These are phyloP conservation scores for Colletotrichum melonis DNA, from an alignment of 2,329 filamentous ascomycete genomes.

Conservation along the genomic window DNA sequence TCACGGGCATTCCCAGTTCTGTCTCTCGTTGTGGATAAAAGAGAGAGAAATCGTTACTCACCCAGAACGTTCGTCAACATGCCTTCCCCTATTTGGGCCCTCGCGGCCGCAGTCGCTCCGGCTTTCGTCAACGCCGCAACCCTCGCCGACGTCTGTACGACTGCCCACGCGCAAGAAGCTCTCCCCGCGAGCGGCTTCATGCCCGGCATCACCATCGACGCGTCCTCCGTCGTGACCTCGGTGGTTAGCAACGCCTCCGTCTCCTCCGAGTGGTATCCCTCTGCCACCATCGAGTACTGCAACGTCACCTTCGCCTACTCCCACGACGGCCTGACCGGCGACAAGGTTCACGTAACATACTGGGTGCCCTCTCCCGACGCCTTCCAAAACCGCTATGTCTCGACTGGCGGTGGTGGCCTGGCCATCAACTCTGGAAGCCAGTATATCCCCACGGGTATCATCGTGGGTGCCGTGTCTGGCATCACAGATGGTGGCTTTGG, in stretches of 20 bases:
- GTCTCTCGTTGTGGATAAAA: background rate
- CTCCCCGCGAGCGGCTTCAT: conserved; percentile 40
- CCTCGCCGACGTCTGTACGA: conserved; percentile 39
- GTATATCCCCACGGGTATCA: conserved; percentile 52
- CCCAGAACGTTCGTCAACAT: background rate
- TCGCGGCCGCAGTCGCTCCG: background rate
- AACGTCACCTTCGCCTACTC: conserved; percentile 59
- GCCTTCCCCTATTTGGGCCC: background rate
- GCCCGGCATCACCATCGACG: conserved; percentile 42
- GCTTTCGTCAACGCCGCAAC: conserved; percentile 34
- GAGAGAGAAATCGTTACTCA: background rate
- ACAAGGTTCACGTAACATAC: conserved; percentile 50
- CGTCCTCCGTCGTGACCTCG: conserved; percentile 42
- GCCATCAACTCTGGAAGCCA: conserved; percentile 51
- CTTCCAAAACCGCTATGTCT: conserved; percentile 59
- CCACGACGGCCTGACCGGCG: conserved; percentile 49
- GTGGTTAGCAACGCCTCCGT: conserved; percentile 47
- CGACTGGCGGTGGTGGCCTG: conserved; percentile 58
- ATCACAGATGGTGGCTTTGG: conserved; percentile 63
- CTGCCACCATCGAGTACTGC: conserved; percentile 52
- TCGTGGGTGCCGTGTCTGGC: conserved; percentile 59
- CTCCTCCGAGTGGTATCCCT: conserved; percentile 43
- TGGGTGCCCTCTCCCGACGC: conserved; percentile 54
- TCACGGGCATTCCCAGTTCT: background rate
- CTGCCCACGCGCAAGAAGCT: conserved; percentile 37